Base-by-base conservation (phyloP, 305 asterid species). In the Andrographis paniculata region DNA sequence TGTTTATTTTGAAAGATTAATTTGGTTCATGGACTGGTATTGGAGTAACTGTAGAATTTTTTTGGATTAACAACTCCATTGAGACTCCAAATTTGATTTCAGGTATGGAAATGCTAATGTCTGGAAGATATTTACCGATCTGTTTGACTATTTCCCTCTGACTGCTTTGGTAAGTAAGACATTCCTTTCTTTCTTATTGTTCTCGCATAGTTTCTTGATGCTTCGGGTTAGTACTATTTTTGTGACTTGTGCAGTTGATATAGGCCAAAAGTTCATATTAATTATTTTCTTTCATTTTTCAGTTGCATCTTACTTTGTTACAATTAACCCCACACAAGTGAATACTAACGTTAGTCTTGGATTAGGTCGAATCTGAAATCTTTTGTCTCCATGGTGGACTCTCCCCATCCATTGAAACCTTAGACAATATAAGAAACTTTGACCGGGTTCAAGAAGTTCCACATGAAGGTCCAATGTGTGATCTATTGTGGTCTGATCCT, bases 381-480 rank as follows among this genome's bases (percentile, higher is more conserved):
- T 87, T 87, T 64, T 87, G 96, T 75, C 73, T 87, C 61, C 96
- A 87, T 33, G 96, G 96, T 61, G 95, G 97, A 44, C 55, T 87
- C 58, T 87, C 97, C 53, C 97, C 97, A 11, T 84, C 97, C 40
- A 63, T 87, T 44, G 95, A 87, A 68, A 87, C 97, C 55, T 92
- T 87, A 36, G 97, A 87, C 58, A 84, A 75, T 65, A 80, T 87
- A 67, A 77, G 97, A 68, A 84, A 82, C 78, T 84, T 87, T 42
- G 97, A 87, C 41, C 97, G 97, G 64, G 94, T 87, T 51, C 97
- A 87, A 84, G 97, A 87, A 81, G 97, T 87, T 55, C 97, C 97
- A 31, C 97, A 87, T 61, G 97, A 87, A 71, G 97, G 97, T 55
- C 95, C 97, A 22, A 87, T 87, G 97, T 87, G 97, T 50, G 97